Evolutionary conservation across 176 grass and related monocot genomes (phyloP).

Genomic region (Thinopyrum elongatum): DNA sequence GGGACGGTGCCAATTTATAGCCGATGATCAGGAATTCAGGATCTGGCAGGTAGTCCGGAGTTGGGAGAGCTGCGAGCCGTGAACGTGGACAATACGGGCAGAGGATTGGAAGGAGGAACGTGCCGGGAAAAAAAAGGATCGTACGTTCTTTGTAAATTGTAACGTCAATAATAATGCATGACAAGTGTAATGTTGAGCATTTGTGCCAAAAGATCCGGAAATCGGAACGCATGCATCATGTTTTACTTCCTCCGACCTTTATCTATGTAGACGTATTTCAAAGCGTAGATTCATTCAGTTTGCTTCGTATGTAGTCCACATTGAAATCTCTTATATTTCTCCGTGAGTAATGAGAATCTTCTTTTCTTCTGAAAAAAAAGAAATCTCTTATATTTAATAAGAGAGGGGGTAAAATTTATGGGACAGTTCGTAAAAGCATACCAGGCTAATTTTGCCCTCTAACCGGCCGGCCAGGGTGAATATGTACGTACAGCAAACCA

Average conservation of each 20-base stretch:
- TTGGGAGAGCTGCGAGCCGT: background rate
- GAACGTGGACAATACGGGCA: background rate
- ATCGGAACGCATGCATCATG: background rate
- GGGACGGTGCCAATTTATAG: conserved; percentile 37
- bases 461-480: background rate
- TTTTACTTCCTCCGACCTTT: too few relatives aligned
- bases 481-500: background rate
- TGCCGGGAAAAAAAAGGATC: background rate
- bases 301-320: too few relatives aligned
- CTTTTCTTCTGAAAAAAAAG: too few relatives aligned
- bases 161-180: background rate
- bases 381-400: too few relatives aligned
- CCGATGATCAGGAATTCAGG: background rate
- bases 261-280: too few relatives aligned
- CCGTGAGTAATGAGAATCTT: too few relatives aligned
- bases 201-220: background rate
- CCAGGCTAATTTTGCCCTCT: background rate
- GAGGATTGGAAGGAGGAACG: conserved; percentile 25
- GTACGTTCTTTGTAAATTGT: background rate
- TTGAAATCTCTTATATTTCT: too few relatives aligned
- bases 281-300: too few relatives aligned
- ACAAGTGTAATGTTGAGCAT: background rate
- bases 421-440: background rate
- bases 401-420: background rate
- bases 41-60: background rate